phyloP scores from a whole-genome alignment of 139 green algal genomes.

The Zygnema circumcarinatum region DNA sequence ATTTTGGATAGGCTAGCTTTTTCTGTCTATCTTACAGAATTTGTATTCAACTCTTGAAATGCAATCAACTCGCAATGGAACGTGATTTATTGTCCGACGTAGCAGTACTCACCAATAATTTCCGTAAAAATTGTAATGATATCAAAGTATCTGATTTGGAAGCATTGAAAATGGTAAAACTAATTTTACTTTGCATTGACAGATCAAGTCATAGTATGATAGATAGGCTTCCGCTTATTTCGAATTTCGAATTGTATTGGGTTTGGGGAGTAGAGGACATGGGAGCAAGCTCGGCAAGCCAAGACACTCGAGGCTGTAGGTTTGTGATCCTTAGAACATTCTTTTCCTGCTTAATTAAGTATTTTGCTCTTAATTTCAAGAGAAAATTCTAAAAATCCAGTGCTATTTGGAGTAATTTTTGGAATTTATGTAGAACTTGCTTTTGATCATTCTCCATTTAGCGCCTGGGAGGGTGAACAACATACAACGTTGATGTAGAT shows the following conservation, averaged over 20 bases:
- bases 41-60: neutral
- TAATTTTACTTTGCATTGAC: too few species aligned
- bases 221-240: too few species aligned
- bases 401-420: neutral
- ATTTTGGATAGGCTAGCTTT: neutral
- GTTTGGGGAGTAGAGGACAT: conserved; percentile 73
- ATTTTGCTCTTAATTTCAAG: neutral
- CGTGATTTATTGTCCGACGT: too few species aligned
- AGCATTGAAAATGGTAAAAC: too few species aligned
- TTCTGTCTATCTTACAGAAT: neutral
- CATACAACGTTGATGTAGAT: neutral
- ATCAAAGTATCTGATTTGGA: too few species aligned
- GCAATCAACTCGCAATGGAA: neutral
- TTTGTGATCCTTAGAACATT: neutral
- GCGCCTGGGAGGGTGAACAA: neutral
- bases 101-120: too few species aligned
- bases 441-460: neutral
- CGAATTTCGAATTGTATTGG: too few species aligned
- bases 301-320: conserved; percentile 66
- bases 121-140: too few species aligned
- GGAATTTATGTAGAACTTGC: neutral
- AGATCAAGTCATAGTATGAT: too few species aligned
- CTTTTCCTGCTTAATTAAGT: neutral
- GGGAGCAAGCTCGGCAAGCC: conserved; percentile 69
- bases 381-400: neutral